Percentiles rank a stretch among this genome's conserved stretches.
These are phyloP conservation scores for Inonotus obliquus DNA, from an alignment of 1,284 basidiomycete species.

Conservation along the genomic window DNA sequence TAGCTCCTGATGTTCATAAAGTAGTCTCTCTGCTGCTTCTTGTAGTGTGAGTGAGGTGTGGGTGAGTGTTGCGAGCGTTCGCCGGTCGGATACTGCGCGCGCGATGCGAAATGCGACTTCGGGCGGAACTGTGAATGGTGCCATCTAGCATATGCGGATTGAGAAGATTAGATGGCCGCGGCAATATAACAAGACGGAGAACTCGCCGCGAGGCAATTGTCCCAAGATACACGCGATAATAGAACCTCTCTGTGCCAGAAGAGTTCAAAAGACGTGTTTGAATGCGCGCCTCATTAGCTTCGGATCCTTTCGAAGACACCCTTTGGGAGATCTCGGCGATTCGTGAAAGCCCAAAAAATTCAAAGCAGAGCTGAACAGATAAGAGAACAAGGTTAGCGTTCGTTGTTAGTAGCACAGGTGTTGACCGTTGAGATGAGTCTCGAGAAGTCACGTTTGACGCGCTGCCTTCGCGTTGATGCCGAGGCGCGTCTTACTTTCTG, in stretches of 20 bases:
- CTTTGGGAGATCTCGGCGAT: background rate
- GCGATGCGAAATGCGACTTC: conserved; percentile 12
- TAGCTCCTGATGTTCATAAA: conserved; percentile 13
- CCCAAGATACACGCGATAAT: background rate
- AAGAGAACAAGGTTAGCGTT: background rate
- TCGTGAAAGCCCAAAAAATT: background rate
- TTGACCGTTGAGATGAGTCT: background rate
- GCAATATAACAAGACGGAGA: background rate
- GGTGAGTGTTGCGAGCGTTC: conserved; percentile 6
- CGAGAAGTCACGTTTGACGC: background rate
- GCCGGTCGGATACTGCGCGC: background rate
- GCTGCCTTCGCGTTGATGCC: background rate
- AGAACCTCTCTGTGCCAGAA: background rate
- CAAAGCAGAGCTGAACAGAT: background rate
- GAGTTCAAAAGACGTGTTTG: background rate
- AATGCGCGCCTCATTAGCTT: background rate
- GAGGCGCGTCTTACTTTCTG: background rate
- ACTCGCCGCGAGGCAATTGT: background rate
- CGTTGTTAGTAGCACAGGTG: background rate
- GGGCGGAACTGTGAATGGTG: conserved; percentile 3
- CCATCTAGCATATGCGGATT: background rate
- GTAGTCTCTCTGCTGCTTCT: conserved; percentile 12
- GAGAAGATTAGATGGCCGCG: background rate
- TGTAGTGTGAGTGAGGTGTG: conserved; percentile 16
- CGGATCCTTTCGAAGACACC: background rate